Conservation (phyloP, 2,329 filamentous ascomycete genomes). For the Ascosphaera acerosa region DNA sequence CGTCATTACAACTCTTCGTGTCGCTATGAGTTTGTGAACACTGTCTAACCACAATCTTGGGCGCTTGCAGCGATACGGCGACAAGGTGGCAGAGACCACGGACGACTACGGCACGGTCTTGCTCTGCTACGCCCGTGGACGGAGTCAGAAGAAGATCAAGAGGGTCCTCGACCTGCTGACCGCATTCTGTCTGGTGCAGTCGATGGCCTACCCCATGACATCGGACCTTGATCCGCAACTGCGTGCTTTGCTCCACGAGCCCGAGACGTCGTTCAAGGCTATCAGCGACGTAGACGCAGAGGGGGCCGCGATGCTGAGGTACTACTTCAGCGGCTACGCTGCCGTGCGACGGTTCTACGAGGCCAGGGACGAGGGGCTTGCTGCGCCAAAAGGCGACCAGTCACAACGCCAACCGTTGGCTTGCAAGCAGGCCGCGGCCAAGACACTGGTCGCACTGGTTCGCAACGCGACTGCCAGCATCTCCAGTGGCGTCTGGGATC, state of each 20-base stretch:
- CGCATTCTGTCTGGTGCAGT: conserved; percentile 67
- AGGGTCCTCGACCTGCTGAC: conserved; percentile 69
- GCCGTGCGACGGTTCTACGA: conserved; percentile 78
- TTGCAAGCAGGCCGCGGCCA: conserved; percentile 42
- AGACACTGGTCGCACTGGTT: conserved; percentile 58
- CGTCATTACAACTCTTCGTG: not conserved
- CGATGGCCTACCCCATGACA: conserved; percentile 48
- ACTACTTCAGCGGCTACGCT: conserved; percentile 74
- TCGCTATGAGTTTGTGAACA: not conserved
- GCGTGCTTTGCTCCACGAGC: conserved; percentile 40
- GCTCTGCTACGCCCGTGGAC: conserved; percentile 74
- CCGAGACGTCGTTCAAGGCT: conserved; percentile 42
- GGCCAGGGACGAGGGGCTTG: conserved; percentile 44
- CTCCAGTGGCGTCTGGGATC: conserved; percentile 69
- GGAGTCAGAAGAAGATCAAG: conserved; percentile 52
- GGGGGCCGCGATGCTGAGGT: conserved; percentile 60
- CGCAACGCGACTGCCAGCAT: conserved; percentile 74
- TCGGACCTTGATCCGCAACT: conserved; percentile 50
- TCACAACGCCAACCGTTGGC: conserved; percentile 27
- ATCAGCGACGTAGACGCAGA: conserved; percentile 53
- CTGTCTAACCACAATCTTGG: conserved; percentile 5
- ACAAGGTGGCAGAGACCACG: conserved; percentile 44
- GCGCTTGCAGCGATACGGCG: conserved; percentile 55
- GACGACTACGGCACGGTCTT: conserved; percentile 66
- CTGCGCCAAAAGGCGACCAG: conserved; percentile 14